These are phyloP conservation scores for Talaromyces rugulosus DNA, from an alignment of 2,329 filamentous ascomycete genomes.

Conservation along the genomic window DNA sequence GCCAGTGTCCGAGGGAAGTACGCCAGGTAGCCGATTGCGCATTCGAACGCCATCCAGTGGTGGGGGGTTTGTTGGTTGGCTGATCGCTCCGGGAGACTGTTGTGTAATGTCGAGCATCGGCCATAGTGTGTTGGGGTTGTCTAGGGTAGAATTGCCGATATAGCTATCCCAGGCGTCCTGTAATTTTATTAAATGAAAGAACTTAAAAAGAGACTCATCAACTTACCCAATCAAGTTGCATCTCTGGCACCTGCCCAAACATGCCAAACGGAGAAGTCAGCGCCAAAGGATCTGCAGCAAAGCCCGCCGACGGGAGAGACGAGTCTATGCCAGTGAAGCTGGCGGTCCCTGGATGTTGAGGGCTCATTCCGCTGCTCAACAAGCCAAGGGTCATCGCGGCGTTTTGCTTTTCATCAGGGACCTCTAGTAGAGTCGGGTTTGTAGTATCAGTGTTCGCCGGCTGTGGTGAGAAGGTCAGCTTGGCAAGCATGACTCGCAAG, in stretches of 20 bases:
- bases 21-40: slow-evolving; percentile 9
- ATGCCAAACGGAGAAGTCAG: slow-evolving; percentile 52
- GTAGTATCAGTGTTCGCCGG: slow-evolving; percentile 17
- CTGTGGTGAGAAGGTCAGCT: slow-evolving; percentile 51
- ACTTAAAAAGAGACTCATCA: too few species aligned
- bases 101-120: slow-evolving; percentile 29
- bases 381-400: slow-evolving; percentile 69
- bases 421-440: slow-evolving; percentile 26
- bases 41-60: slow-evolving; percentile 3
- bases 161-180: slow-evolving; percentile 68
- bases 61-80: slow-evolving; percentile 14
- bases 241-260: slow-evolving; percentile 51
- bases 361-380: slow-evolving; percentile 60
- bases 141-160: slow-evolving; percentile 55
- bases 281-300: slow-evolving; percentile 34
- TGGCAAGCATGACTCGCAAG: slow-evolving; percentile 78
- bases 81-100: slow-evolving; percentile 13
- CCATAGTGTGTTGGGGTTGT: slow-evolving; percentile 38
- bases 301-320: slow-evolving; percentile 22
- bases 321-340: slow-evolving; percentile 27
- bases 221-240: slow-evolving; percentile 59
- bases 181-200: slow-evolving; percentile 20
- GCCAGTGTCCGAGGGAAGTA: slow-evolving; percentile 11
- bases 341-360: slow-evolving; percentile 33
- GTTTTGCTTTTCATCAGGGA: slow-evolving; percentile 56